A percentile compares a stretch with the other conserved stretches of the same genome.
phyloP scores from a whole-genome alignment of 129 eudicot species.

The Lactuca sativa region DNA sequence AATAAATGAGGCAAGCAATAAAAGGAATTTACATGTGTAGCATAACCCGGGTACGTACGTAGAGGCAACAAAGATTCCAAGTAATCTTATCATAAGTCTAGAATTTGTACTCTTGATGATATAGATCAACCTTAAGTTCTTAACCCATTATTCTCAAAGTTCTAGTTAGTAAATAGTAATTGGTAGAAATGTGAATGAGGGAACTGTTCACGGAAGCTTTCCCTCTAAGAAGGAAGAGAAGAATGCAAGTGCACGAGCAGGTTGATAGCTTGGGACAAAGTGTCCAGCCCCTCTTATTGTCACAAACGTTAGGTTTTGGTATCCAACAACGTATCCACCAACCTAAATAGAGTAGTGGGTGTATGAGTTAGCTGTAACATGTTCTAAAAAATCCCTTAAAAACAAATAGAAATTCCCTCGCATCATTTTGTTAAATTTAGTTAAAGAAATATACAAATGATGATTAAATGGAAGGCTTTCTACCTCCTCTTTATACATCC shows the following conservation, averaged over 20 bases:
- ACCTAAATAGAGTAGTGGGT: constrained; percentile 29
- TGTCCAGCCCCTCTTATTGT: constrained; percentile 67
- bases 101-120: neutral
- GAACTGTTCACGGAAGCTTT: constrained; percentile 39
- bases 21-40: constrained; percentile 3
- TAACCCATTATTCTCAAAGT: neutral
- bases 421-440: neutral
- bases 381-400: too few species aligned
- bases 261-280: constrained; percentile 63
- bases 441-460: neutral
- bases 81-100: neutral
- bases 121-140: neutral
- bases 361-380: too few species aligned
- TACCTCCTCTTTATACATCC: constrained; percentile 59
- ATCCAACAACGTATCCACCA: constrained; percentile 59
- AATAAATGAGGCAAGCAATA: neutral
- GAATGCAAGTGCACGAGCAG: constrained; percentile 46
- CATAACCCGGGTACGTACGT: constrained; percentile 2
- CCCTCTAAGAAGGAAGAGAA: constrained; percentile 58
- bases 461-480: neutral
- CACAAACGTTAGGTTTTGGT: constrained; percentile 52
- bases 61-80: constrained; percentile 1
- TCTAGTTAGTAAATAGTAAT: neutral
- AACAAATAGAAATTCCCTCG: neutral
- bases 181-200: neutral